These are phyloP conservation scores for Trichoderma atrobrunneum DNA, from an alignment of 2,329 filamentous ascomycete species.

Conservation along the genomic window DNA sequence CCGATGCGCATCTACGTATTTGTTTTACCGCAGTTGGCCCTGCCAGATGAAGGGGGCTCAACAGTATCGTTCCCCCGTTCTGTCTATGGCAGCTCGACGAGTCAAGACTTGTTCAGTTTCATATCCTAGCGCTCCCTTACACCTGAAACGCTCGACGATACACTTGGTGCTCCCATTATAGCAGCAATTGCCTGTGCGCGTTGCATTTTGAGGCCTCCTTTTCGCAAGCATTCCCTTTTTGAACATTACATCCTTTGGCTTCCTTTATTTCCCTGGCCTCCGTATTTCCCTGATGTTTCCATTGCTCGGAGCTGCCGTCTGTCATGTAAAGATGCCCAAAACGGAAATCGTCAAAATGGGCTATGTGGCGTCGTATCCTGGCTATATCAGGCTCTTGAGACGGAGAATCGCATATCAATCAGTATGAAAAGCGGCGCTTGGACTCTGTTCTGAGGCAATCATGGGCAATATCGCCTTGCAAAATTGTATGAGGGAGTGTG, in stretches of 20 bases:
- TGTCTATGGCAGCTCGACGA: not conserved
- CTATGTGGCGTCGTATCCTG: not conserved
- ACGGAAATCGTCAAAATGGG: not conserved
- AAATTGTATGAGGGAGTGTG: not conserved
- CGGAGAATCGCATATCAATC: not conserved
- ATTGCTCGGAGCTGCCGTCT: not conserved
- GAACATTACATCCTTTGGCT: not conserved
- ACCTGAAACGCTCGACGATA: conserved; percentile 16
- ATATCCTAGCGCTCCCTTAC: not conserved
- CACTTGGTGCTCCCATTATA: not conserved
- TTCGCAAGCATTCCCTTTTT: conserved; percentile 3
- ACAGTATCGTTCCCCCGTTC: not conserved
- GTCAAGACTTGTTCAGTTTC: not conserved
- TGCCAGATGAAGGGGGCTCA: not conserved
- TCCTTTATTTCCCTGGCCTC: not conserved
- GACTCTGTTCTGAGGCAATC: not conserved
- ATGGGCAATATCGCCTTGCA: not conserved
- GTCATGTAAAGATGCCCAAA: not conserved
- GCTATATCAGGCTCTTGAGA: not conserved
- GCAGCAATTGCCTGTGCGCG: not conserved
- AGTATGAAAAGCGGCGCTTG: not conserved
- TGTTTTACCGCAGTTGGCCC: not conserved
- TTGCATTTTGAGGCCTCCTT: conserved; percentile 7
- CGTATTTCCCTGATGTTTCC: not conserved
- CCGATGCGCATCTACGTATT: not conserved